Percentiles rank a stretch among this genome's conserved stretches.
phyloP scores from a whole-genome alignment of 352 stramenopile genomes.

The Globisporangium orthogonon region DNA sequence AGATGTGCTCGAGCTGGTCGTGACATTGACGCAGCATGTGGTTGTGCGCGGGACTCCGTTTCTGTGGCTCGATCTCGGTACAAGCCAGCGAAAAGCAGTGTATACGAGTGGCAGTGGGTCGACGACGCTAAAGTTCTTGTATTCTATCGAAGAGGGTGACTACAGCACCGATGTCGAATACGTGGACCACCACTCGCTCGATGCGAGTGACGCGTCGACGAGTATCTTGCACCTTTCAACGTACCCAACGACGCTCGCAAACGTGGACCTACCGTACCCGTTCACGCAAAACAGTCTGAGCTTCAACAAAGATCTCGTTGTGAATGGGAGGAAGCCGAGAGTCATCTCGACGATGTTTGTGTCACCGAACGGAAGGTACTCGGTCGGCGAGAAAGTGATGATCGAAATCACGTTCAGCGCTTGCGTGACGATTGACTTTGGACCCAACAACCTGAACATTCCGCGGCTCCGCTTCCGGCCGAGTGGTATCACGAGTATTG shows the following conservation, averaged over 20 bases:
- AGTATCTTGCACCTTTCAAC: conserved; percentile 56
- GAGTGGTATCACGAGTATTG: conserved; percentile 40
- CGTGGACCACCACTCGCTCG: conserved; percentile 76
- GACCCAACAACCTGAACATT: conserved; percentile 16
- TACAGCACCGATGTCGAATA: conserved; percentile 77
- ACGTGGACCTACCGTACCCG: conserved; percentile 63
- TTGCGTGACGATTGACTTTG: conserved; percentile 45
- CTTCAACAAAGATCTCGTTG: conserved; percentile 57
- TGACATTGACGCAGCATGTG: conserved; percentile 68
- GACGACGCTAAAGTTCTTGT: conserved; percentile 50
- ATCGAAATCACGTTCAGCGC: conserved; percentile 63
- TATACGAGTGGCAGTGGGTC: conserved; percentile 54
- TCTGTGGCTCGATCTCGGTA: conserved; percentile 64
- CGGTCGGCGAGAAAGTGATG: conserved; percentile 44
- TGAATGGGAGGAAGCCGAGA: conserved; percentile 63
- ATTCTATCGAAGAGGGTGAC: conserved; percentile 62
- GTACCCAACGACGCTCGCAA: conserved; percentile 56
- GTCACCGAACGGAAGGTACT: conserved; percentile 57
- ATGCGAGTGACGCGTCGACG: conserved; percentile 38
- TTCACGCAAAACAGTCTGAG: conserved; percentile 58
- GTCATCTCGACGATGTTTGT: conserved; percentile 47
- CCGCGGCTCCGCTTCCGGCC: conserved; percentile 55
- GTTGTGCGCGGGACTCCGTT: conserved; percentile 54
- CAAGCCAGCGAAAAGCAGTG: conserved; percentile 32
- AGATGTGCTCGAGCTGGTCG: conserved; percentile 49